phyloP scores from a whole-genome alignment of 1,284 basidiomycete species.

The Cryptococcus sp. region DNA sequence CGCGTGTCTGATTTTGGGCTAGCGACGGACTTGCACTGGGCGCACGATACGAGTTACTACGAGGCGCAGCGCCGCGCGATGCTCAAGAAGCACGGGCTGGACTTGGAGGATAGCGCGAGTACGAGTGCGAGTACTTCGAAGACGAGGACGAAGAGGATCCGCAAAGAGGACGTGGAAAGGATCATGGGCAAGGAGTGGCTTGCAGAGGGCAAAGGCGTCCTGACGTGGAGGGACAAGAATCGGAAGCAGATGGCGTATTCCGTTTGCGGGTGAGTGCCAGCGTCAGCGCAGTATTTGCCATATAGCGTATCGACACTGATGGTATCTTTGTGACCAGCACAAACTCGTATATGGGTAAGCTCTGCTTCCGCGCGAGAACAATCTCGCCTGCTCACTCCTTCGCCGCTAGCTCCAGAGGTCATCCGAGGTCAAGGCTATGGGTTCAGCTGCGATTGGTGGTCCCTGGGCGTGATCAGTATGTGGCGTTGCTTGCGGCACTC shows the following conservation, averaged over 20 bases:
- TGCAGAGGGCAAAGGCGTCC: slow-evolving; percentile 69
- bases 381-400: not conserved
- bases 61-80: slow-evolving; percentile 88
- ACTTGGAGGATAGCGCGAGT: slow-evolving; percentile 70
- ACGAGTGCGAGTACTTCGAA: slow-evolving; percentile 11
- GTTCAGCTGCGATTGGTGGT: slow-evolving; percentile 98
- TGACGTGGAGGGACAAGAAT: slow-evolving; percentile 93
- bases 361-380: not conserved
- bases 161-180: slow-evolving; percentile 72
- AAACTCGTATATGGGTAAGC: slow-evolving; percentile 80
- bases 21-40: slow-evolving; percentile 64
- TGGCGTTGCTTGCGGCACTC: slow-evolving; percentile 5
- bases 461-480: slow-evolving; percentile 82
- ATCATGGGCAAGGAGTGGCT: slow-evolving; percentile 70
- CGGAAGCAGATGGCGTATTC: slow-evolving; percentile 92
- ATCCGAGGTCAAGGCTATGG: slow-evolving; percentile 82
- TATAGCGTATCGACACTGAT: slow-evolving; percentile 49
- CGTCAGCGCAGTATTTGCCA: slow-evolving; percentile 39
- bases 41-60: slow-evolving; percentile 91
- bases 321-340: slow-evolving; percentile 53
- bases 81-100: slow-evolving; percentile 89
- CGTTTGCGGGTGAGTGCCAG: slow-evolving; percentile 65
- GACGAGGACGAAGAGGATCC: slow-evolving; percentile 67
- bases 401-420: slow-evolving; percentile 87
- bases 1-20: slow-evolving; percentile 94